Evolutionary conservation across 805 yeast species (phyloP).

Genomic region (Myxozyma lipomycoides): DNA sequence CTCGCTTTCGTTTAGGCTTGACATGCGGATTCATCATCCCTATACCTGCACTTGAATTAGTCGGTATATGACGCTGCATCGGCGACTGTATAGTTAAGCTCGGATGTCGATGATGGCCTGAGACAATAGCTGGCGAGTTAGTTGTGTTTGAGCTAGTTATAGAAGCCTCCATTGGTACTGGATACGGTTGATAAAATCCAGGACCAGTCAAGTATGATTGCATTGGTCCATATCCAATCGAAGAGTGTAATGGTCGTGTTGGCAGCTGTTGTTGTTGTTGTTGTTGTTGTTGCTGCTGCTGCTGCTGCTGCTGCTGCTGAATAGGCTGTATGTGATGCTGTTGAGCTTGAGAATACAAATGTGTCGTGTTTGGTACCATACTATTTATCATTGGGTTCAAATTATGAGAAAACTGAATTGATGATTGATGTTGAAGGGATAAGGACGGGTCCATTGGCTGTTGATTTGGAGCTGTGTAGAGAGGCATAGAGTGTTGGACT

Average conservation of each 20-base stretch:
- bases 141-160: too few species aligned
- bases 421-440: background rate
- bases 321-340: slow-evolving; percentile 1
- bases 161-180: too few species aligned
- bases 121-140: too few species aligned
- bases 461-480: too few species aligned
- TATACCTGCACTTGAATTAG: slow-evolving; percentile 4
- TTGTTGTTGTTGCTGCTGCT: background rate
- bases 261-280: background rate
- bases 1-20: slow-evolving; percentile 58
- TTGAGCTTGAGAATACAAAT: slow-evolving; percentile 1
- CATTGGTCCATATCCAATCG: too few species aligned
- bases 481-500: background rate
- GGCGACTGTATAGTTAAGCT: background rate
- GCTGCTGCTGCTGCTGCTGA: background rate
- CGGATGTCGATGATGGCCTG: background rate
- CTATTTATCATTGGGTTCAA: background rate
- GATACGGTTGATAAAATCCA: too few species aligned
- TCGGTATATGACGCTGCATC: background rate
- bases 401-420: background rate
- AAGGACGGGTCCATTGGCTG: too few species aligned
- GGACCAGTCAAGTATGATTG: too few species aligned
- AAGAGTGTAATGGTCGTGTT: too few species aligned
- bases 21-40: slow-evolving; percentile 25
- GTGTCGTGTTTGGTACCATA: background rate